These are phyloP conservation scores for Nicotiana paniculata DNA, from an alignment of 257 asterid species.

Conservation along the genomic window DNA sequence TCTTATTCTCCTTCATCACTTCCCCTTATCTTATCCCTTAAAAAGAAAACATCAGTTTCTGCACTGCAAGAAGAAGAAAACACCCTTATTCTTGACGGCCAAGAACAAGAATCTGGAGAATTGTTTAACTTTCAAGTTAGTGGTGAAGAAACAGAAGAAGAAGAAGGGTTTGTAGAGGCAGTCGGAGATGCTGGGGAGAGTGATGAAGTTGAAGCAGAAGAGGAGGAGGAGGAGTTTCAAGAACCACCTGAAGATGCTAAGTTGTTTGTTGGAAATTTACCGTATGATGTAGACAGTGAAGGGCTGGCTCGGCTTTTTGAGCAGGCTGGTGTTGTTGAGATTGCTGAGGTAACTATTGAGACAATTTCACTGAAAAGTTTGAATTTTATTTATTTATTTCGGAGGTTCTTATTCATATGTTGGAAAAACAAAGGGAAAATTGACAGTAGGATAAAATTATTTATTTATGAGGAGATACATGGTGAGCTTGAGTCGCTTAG, in stretches of 20 bases:
- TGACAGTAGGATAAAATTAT: no score
- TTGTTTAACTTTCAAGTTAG: slow-evolving; percentile 13
- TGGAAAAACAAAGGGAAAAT: no score
- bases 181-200: slow-evolving; percentile 28
- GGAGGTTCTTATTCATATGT: no score
- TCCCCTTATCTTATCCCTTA: slow-evolving; percentile 12
- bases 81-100: slow-evolving; percentile 38
- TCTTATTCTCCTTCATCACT: slow-evolving; percentile 12
- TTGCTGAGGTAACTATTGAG: slow-evolving; percentile 51
- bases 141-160: no score
- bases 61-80: slow-evolving; percentile 47
- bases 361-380: not conserved
- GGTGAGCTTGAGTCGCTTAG: no score
- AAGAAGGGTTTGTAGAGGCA: no score
- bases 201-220: not conserved
- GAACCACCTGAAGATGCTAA: slow-evolving; percentile 81
- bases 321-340: slow-evolving; percentile 85
- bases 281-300: slow-evolving; percentile 62
- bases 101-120: slow-evolving; percentile 16
- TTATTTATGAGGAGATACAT: no score
- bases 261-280: slow-evolving; percentile 83
- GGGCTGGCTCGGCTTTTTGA: slow-evolving; percentile 62
- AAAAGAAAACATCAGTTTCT: slow-evolving; percentile 29
- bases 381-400: not conserved
- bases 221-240: slow-evolving; percentile 13